A percentile compares a stretch with the other conserved stretches of the same genome.
phyloP scores from a whole-genome alignment of 495 filamentous ascomycete species.

The Neurospora sp. region DNA sequence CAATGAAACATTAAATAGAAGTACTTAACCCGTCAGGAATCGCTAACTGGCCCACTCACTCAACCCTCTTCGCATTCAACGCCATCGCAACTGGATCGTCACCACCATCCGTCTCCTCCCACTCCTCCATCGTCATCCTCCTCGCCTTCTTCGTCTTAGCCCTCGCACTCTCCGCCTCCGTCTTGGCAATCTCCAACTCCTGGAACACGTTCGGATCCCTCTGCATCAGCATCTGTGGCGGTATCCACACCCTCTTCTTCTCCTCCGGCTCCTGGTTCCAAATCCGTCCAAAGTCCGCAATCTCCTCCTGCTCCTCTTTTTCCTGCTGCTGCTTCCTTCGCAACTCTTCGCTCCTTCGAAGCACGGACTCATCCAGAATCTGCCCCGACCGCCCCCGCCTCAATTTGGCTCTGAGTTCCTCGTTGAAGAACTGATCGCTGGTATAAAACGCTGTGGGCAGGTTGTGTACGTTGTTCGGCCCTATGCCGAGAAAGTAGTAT shows the following conservation, averaged over 20 bases:
- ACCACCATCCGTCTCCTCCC: neutral
- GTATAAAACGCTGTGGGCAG: neutral
- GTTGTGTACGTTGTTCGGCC: neutral
- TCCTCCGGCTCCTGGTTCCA: neutral
- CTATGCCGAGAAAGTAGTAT: neutral
- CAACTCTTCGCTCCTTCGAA: neutral
- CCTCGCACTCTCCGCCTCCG: neutral
- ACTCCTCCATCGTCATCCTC: neutral
- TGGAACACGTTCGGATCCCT: neutral
- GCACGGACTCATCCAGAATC: neutral
- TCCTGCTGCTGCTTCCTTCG: neutral
- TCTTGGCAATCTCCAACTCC: neutral
- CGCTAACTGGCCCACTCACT: neutral
- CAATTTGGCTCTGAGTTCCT: neutral
- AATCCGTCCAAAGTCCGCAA: neutral
- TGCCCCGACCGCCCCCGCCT: neutral
- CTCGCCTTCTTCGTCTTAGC: neutral
- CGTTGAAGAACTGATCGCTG: neutral
- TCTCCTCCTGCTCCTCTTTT: neutral
- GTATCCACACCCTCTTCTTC: neutral
- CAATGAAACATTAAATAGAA: neutral
- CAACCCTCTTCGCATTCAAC: neutral
- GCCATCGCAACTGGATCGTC: neutral
- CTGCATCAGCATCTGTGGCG: neutral
- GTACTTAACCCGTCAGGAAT: neutral